Evolutionary conservation across 2,329 filamentous ascomycete species (phyloP).

Genomic region (Corinectria fuckeliana): DNA sequence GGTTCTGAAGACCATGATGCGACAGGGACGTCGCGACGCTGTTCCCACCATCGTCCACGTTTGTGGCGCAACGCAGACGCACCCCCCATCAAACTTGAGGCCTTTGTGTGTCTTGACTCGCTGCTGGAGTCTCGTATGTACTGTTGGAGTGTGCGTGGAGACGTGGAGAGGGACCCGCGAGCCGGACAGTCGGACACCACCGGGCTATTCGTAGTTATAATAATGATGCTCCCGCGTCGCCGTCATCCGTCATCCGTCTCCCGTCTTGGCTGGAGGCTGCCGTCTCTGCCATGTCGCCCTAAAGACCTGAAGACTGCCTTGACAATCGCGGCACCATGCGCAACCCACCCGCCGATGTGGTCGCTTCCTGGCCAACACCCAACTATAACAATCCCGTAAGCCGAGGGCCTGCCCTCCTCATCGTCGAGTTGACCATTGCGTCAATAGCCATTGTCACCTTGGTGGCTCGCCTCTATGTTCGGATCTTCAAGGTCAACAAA

Average conservation of each 20-base stretch:
- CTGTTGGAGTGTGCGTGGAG: not conserved
- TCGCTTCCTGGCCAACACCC: slow-evolving; percentile 46
- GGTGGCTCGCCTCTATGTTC: slow-evolving; percentile 47
- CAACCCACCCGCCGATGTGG: slow-evolving; percentile 44
- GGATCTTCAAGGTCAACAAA: slow-evolving; percentile 42
- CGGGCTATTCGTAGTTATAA: slow-evolving; percentile 4
- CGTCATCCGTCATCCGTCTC: too few relatives aligned
- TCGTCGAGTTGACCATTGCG: slow-evolving; percentile 45
- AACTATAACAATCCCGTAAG: slow-evolving; percentile 47
- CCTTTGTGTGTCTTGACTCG: slow-evolving; percentile 3
- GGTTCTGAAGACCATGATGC: slow-evolving; percentile 26
- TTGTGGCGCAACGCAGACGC: slow-evolving; percentile 4
- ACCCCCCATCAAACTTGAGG: not conserved
- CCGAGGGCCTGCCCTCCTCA: slow-evolving; percentile 46
- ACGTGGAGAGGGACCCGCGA: not conserved
- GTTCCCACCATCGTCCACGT: slow-evolving; percentile 24
- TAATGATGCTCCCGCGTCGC: slow-evolving; percentile 16
- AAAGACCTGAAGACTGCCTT: slow-evolving; percentile 5
- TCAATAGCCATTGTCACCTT: slow-evolving; percentile 45
- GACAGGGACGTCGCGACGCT: too few relatives aligned
- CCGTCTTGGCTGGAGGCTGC: slow-evolving; percentile 41
- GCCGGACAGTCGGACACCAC: not conserved
- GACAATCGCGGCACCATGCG: slow-evolving; percentile 39
- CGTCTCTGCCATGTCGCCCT: slow-evolving; percentile 32
- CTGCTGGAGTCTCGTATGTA: not conserved